Base-by-base conservation (phyloP, 106 monocot genomes). In the Platanthera guangdongensis region DNA sequence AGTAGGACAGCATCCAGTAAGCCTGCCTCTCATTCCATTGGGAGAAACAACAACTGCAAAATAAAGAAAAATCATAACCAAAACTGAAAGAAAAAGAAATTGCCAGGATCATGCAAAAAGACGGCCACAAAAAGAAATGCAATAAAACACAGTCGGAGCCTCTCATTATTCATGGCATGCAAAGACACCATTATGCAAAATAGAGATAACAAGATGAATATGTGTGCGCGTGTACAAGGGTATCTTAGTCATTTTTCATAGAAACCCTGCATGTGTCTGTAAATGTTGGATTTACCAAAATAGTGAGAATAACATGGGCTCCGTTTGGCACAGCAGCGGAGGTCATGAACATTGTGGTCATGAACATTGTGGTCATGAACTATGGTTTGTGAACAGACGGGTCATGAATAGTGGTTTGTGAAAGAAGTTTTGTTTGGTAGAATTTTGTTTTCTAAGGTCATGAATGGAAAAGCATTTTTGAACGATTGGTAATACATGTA, bases 1-100 rank as follows among this genome's bases (percentile, higher is more conserved):
- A 85, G 81, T 81, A n/a, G 96, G 93, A 62, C 88, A 89, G 72
- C 88, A 87, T 62, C 96, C 96, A 71, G 83, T 85, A 74, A 97
- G 83, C 76, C 89, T 89, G 50, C 96, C 96, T 39, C 81, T 82
- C 91, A 97, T 89, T 76, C 96, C 96, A 89, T 86, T 91, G 32
- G 93, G 89, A 74, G 93, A 85, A 84, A 91, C 86, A 82, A 93
- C 86, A 81, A 91, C 96, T 97, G 93, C 71, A 77, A 65, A 65
- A 85, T 50, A 75, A 74, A 48, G 25, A 70, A 45, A 14, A 39
- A 68, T 48, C 30, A n/a, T n/a, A 47, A 25, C n/a, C 47, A 70
- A 15, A 70, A 70, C 3, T 65, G 4, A 32, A 65, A 65, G 32
- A 65, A 32, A 65, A 65, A 30, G 30, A 30, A 65, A 7, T 4